phyloP scores from a whole-genome alignment of 805 yeast species.

The Soucietia sequanensis region DNA sequence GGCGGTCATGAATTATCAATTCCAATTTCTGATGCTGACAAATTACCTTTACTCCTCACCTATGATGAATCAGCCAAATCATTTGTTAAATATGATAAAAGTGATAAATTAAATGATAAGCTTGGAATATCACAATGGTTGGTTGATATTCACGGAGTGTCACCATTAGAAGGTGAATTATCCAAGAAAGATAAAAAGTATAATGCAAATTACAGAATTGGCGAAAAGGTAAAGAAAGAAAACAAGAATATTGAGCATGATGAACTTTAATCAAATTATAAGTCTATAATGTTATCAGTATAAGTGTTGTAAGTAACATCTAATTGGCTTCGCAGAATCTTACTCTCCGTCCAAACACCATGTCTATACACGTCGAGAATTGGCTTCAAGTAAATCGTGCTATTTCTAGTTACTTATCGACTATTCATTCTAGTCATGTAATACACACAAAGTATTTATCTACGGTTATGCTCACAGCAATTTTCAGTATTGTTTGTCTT shows the following conservation, averaged over 20 bases:
- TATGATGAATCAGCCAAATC: constrained; percentile 16
- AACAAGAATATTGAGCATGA: constrained; percentile 19
- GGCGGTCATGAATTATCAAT: constrained; percentile 18
- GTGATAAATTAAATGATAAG: constrained; percentile 28
- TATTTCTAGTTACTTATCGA: too few relatives aligned
- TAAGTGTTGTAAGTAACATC: too few relatives aligned
- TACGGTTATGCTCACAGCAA: too few relatives aligned
- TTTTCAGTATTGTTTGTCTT: too few relatives aligned
- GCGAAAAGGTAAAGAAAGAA: constrained; percentile 14
- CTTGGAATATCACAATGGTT: constrained; percentile 33
- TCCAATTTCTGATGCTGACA: constrained; percentile 14
- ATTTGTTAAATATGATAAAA: constrained; percentile 20
- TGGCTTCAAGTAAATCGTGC: too few relatives aligned
- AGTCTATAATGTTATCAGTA: too few relatives aligned
- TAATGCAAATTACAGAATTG: constrained; percentile 29
- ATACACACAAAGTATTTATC: too few relatives aligned
- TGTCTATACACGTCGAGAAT: too few relatives aligned
- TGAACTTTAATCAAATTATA: constrained; percentile 25
- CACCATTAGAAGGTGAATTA: constrained; percentile 37
- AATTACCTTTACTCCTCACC: constrained; percentile 27
- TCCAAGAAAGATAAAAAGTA: constrained; percentile 32
- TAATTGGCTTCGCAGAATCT: too few relatives aligned
- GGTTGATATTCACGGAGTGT: constrained; percentile 17
- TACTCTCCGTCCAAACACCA: too few relatives aligned
- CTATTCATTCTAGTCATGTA: too few relatives aligned